Base-by-base conservation (phyloP, 2,329 filamentous ascomycete species). In the Sodiomyces alkalinus region DNA sequence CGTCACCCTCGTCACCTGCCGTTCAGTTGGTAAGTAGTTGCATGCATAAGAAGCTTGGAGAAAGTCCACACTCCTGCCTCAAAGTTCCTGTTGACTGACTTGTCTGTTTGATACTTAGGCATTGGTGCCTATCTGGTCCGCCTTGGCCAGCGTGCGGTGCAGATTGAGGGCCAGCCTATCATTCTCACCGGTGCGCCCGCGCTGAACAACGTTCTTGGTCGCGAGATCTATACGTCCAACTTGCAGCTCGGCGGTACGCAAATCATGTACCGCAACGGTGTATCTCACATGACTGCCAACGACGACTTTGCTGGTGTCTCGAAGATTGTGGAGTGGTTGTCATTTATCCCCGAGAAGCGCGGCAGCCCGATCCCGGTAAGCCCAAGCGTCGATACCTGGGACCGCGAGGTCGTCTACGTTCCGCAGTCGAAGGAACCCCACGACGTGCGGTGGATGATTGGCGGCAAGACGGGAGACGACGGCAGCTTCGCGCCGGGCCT, bases 231-330 rank as follows among this genome's bases (percentile, higher is more conserved):
- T 64, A 94, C 90, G 15, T 96, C 90, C 35, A 98, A 98, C 69
- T 61, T 98, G 49, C 90, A 98, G 65, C 82, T 98, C 40, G 90
- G 90, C 74, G 90, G 90, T 44, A 98, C 90, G n/a, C 90, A 98
- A 60, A 98, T 98, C 69, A 98, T 98, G 90, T 96, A 98, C 74
- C 86, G 82, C 62, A 98, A 98, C 53, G 90, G 90, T 73, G 90
- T 98, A 22, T 96, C 90, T 14, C 90, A 98, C 64, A 87, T 96
- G 81, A 94, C 87, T 41, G 90, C 90, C 46, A 80, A 79, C 43
- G 87, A 98, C 48, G 90, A 98, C 61, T 96, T 98, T 45, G 86
- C 87, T 47, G 90, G 90, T 71, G 81, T 98, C 14, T 85, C 81
- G 46, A 92, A 92, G 68, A 96, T 98, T 49, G 83, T 96, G 27